phyloP scores from a whole-genome alignment of 768 basidiomycete genomes.

The Auriscalpium orientale region DNA sequence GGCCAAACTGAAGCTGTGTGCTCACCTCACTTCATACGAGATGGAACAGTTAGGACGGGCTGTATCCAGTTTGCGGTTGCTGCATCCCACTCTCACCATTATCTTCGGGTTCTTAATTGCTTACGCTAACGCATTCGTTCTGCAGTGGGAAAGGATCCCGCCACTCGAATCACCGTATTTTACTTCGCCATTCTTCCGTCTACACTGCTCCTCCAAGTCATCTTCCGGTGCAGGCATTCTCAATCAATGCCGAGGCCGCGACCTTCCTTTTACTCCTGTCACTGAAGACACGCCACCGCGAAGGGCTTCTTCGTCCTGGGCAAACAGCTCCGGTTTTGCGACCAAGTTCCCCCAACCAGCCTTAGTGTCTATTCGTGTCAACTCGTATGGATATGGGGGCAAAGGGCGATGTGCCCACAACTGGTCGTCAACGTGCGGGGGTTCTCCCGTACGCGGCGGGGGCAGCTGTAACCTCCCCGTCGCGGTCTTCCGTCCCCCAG shows the following conservation, averaged over 20 bases:
- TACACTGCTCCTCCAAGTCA: slow-evolving; percentile 64
- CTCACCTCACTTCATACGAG: slow-evolving; percentile 9
- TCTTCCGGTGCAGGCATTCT: slow-evolving; percentile 58
- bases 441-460: slow-evolving; percentile 1
- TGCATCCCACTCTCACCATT: neutral
- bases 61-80: neutral
- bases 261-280: slow-evolving; percentile 45
- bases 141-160: slow-evolving; percentile 66
- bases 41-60: neutral
- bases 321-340: slow-evolving; percentile 50
- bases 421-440: slow-evolving; percentile 10
- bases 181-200: slow-evolving; percentile 62
- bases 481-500: slow-evolving; percentile 3
- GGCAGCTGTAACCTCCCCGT: neutral
- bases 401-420: neutral
- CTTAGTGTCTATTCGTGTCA: slow-evolving; percentile 33
- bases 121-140: too few relatives aligned
- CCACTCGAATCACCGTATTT: slow-evolving; percentile 54
- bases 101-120: neutral
- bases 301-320: slow-evolving; percentile 46
- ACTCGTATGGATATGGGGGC: slow-evolving; percentile 49
- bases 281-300: slow-evolving; percentile 39
- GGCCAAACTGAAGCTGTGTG: slow-evolving; percentile 39
- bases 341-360: slow-evolving; percentile 34
- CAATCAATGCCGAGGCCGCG: slow-evolving; percentile 54